These are phyloP conservation scores for Agapanthus africanus DNA, from an alignment of 106 monocot genomes.

Conservation along the genomic window DNA sequence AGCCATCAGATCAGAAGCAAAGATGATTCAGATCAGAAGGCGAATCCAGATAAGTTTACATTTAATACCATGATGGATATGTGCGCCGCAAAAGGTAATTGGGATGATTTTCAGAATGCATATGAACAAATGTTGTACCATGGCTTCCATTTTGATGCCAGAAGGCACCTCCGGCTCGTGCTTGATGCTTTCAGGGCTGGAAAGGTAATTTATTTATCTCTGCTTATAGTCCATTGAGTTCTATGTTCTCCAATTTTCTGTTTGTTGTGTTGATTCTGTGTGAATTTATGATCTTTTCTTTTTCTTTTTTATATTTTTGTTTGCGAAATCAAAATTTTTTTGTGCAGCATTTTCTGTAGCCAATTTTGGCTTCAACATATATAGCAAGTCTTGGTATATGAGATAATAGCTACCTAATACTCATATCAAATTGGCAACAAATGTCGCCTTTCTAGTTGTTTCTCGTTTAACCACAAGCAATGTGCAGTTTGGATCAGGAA, in stretches of 20 bases:
- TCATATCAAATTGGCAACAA: no score
- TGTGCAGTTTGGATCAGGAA: no score
- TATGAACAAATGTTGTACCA: constrained; percentile 68
- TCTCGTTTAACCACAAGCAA: no score
- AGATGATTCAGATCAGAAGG: constrained; percentile 30
- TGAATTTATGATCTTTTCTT: background rate
- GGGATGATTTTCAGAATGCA: constrained; percentile 68
- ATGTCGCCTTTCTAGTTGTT: no score
- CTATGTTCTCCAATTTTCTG: background rate
- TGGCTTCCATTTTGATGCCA: constrained; percentile 66
- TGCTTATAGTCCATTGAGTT: background rate
- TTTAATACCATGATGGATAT: constrained; percentile 93
- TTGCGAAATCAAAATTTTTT: no score
- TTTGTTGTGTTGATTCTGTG: no score
- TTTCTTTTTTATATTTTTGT: background rate
- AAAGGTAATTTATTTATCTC: constrained; percentile 53
- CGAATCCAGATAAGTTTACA: constrained; percentile 77
- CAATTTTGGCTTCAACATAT: no score
- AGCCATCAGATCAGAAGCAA: constrained; percentile 31
- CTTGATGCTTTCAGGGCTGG: constrained; percentile 83
- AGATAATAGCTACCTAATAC: no score
- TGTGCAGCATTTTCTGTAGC: no score
- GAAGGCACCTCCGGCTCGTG: constrained; percentile 64
- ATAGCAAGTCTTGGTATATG: no score
- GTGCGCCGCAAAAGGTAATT: constrained; percentile 38